Conservation (phyloP, 225 moss, liverwort and hornwort genomes). For the Marchantia paleacea region DNA sequence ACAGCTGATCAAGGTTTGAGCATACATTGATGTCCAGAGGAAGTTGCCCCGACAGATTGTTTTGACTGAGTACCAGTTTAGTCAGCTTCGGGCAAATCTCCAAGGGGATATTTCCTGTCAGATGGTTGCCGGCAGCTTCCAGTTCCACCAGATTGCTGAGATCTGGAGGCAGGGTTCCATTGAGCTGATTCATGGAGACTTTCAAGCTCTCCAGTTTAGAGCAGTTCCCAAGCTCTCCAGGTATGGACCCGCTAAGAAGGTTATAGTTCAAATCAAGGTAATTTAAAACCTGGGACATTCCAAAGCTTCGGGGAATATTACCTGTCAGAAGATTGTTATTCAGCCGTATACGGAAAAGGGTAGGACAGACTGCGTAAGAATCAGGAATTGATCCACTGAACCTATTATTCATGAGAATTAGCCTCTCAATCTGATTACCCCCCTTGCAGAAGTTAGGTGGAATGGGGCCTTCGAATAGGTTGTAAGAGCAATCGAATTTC, state of each 20-base stretch:
- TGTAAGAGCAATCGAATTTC: conserved; percentile 32
- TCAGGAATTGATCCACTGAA: conserved; percentile 38
- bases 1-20: conserved; percentile 20
- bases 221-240: conserved; percentile 35
- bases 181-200: conserved; percentile 33
- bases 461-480: conserved; percentile 30
- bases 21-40: conserved; percentile 27
- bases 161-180: conserved; percentile 29
- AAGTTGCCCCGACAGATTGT: conserved; percentile 34
- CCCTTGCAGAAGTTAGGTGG: conserved; percentile 31
- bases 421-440: conserved; percentile 28
- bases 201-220: conserved; percentile 27
- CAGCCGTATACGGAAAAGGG: conserved; percentile 34
- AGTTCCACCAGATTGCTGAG: conserved; percentile 26
- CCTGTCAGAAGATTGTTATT: conserved; percentile 33
- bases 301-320: conserved; percentile 32
- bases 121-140: conserved; percentile 32
- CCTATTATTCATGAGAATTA: conserved; percentile 29
- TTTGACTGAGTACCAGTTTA: conserved; percentile 35
- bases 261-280: conserved; percentile 33
- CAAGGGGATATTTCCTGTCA: conserved; percentile 32
- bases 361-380: conserved; percentile 31
- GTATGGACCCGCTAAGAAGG: conserved; percentile 39
- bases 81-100: conserved; percentile 34
- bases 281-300: conserved; percentile 25